Evolutionary conservation across 2,329 filamentous ascomycete species (phyloP).

Genomic region (Penicillium hesseltinei): DNA sequence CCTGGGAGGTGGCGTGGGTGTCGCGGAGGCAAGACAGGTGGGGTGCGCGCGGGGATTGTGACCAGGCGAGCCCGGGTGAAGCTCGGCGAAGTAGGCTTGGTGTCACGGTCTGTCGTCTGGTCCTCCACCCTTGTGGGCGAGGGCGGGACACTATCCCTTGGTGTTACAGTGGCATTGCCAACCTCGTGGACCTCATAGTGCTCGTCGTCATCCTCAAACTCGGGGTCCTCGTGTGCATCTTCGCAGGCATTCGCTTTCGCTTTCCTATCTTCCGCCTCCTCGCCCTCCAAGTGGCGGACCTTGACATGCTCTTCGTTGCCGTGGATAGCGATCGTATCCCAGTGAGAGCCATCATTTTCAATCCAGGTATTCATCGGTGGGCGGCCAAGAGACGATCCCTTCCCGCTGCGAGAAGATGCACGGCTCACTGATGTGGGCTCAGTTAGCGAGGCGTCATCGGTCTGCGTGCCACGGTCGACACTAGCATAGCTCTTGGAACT

Average conservation of each 20-base stretch:
- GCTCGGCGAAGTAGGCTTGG: constrained; percentile 62
- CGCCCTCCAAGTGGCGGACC: constrained; percentile 5
- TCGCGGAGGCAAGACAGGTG: constrained; percentile 73
- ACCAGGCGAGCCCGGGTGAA: constrained; percentile 78
- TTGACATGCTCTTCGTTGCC: constrained; percentile 13
- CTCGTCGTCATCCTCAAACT: constrained; percentile 25
- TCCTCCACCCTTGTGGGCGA: constrained; percentile 26
- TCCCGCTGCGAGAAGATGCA: constrained; percentile 34
- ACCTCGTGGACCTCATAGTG: constrained; percentile 44
- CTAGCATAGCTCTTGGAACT: constrained; percentile 56
- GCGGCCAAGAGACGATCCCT: constrained; percentile 18
- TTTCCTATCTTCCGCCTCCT: constrained; percentile 14
- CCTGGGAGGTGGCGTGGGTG: constrained; percentile 55
- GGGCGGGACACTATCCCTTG: constrained; percentile 42
- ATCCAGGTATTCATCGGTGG: constrained; percentile 23
- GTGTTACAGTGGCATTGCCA: constrained; percentile 53
- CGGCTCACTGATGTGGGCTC: constrained; percentile 35
- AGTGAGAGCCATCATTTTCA: constrained; percentile 21
- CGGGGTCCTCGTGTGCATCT: constrained; percentile 14
- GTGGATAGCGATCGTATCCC: constrained; percentile 26
- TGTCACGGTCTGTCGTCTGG: constrained; percentile 57
- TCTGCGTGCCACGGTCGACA: constrained; percentile 66
- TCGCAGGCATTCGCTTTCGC: constrained; percentile 10
- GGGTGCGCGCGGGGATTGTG: constrained; percentile 68
- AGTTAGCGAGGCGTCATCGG: constrained; percentile 52